Conservation (phyloP, 2,329 filamentous ascomycete genomes). For the Biscogniauxia marginata region DNA sequence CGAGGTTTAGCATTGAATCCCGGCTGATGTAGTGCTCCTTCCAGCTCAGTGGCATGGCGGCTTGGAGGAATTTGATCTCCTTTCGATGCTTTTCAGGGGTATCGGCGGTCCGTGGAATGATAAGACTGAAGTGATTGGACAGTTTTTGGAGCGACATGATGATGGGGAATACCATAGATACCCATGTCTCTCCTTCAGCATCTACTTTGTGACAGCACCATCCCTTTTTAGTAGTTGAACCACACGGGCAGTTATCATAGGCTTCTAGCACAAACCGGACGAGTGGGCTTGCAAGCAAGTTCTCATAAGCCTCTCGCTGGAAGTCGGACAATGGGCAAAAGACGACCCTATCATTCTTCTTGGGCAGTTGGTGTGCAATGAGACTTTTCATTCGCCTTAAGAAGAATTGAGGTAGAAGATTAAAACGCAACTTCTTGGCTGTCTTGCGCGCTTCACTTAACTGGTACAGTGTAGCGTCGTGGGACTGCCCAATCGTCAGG, state of each 20-base stretch:
- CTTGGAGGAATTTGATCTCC: conserved; percentile 70
- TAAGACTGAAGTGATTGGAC: conserved; percentile 85
- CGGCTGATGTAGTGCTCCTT: conserved; percentile 68
- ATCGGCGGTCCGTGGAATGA: conserved; percentile 69
- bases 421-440: conserved; percentile 79
- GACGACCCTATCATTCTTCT: conserved; percentile 90
- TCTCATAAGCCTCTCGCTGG: conserved; percentile 80
- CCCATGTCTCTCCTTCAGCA: conserved; percentile 66
- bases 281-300: conserved; percentile 71
- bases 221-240: conserved; percentile 67
- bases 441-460: conserved; percentile 78
- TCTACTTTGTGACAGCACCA: conserved; percentile 73
- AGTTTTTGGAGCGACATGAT: conserved; percentile 83
- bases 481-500: conserved; percentile 83
- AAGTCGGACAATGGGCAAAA: conserved; percentile 87
- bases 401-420: conserved; percentile 87
- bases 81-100: conserved; percentile 71
- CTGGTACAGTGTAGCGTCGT: conserved; percentile 82
- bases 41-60: conserved; percentile 75
- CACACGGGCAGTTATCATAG: conserved; percentile 67
- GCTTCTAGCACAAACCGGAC: conserved; percentile 68
- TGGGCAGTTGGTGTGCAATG: conserved; percentile 88
- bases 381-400: conserved; percentile 88
- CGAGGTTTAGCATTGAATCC: conserved; percentile 76
- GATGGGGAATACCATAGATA: conserved; percentile 77